A percentile compares a stretch with the other conserved stretches of the same genome.
Conservation (phyloP, 441 rosid species). For the Eutrema salsugineum region DNA sequence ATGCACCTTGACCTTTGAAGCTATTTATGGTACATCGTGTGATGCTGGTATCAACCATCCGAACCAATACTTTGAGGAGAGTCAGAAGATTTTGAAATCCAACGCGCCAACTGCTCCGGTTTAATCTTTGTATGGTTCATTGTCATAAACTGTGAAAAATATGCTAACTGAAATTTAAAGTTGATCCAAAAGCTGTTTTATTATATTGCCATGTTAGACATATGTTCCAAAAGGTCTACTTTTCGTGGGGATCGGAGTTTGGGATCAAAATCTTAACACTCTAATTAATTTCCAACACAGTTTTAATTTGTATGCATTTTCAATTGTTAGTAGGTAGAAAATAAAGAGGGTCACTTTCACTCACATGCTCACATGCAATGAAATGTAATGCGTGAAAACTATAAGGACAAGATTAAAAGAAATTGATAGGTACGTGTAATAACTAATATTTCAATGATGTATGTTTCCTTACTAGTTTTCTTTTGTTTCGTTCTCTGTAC, state of each 20-base stretch:
- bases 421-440: background rate
- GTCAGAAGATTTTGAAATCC: constrained; percentile 55
- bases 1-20: constrained; percentile 91
- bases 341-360: background rate
- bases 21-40: constrained; percentile 62
- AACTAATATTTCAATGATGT: background rate
- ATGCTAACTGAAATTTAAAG: background rate
- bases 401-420: background rate
- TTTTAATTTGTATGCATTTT: background rate
- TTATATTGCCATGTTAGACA: background rate
- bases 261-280: background rate
- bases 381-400: background rate
- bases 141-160: background rate
- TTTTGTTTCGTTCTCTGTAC: background rate
- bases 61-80: constrained; percentile 71
- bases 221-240: background rate
- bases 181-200: background rate
- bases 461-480: background rate
- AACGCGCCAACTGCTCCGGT: constrained; percentile 39
- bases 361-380: background rate
- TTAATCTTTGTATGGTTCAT: background rate
- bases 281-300: background rate
- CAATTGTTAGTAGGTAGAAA: background rate
- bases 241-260: background rate
- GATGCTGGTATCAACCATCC: constrained; percentile 97